A percentile compares a stretch with the other conserved stretches of the same genome.
Evolutionary conservation across 306 rosid genomes (phyloP).

Genomic region (Pterocarpus santalinus): DNA sequence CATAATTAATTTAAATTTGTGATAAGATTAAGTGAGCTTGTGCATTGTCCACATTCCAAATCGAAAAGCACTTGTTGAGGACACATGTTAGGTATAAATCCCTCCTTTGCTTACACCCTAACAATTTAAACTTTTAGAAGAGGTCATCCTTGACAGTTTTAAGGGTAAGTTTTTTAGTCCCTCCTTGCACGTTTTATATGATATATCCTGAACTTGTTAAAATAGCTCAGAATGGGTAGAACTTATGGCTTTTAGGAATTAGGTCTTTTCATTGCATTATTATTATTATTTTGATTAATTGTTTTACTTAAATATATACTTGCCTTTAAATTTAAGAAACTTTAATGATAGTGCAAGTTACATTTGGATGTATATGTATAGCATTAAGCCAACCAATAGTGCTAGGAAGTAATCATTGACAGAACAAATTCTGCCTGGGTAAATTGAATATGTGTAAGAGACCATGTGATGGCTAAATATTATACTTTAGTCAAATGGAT

Average conservation of each 20-base stretch:
- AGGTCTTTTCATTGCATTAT: not conserved
- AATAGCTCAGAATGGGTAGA: conserved; percentile 12
- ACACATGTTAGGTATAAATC: not conserved
- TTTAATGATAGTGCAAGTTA: conserved; percentile 7
- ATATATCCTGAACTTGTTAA: not conserved
- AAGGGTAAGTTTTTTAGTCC: conserved; percentile 23
- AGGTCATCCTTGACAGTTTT: conserved; percentile 18
- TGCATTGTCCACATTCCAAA: too few relatives aligned
- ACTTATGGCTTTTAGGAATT: not conserved
- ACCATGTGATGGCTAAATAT: too few relatives aligned
- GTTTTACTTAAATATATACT: not conserved
- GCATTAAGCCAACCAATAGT: not conserved
- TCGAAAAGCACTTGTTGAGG: too few relatives aligned
- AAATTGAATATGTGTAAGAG: not conserved
- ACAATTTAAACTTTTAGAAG: not conserved
- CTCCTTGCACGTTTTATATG: conserved; percentile 28
- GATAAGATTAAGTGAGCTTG: too few relatives aligned
- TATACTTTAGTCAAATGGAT: conserved; percentile 1
- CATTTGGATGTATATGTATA: not conserved
- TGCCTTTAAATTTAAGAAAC: not conserved
- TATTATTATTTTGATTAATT: not conserved
- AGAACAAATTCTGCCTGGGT: not conserved
- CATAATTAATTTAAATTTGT: too few relatives aligned
- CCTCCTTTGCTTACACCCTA: not conserved
- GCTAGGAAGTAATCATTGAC: conserved; percentile 1